phyloP scores from a whole-genome alignment of 176 grass and related monocot genomes.

The Aegilops tauschii region DNA sequence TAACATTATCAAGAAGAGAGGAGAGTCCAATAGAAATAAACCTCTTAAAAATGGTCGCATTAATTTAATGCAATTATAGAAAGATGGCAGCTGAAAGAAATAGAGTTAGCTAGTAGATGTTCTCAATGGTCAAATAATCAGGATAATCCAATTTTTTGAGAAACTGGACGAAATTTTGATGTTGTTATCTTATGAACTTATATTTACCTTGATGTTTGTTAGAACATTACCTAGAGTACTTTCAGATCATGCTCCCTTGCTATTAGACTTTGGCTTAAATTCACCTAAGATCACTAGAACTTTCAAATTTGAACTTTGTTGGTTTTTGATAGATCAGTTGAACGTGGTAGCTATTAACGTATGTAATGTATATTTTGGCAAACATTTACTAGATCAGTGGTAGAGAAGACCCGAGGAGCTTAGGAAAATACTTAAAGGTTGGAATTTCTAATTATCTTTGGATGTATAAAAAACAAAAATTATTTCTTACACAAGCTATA shows the following conservation, averaged over 20 bases:
- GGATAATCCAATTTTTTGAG: neutral
- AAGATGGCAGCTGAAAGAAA: neutral
- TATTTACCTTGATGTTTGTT: neutral
- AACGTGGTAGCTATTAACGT: neutral
- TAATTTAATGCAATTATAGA: neutral
- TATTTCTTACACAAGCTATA: neutral
- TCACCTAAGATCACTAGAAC: neutral
- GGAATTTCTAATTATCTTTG: neutral
- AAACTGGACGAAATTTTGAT: too few species aligned
- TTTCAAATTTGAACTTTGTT: neutral
- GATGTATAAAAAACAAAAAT: neutral
- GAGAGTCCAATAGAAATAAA: neutral
- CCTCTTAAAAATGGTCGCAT: neutral
- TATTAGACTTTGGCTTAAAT: neutral
- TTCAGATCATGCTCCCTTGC: neutral
- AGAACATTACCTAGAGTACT: neutral
- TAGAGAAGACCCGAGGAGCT: neutral
- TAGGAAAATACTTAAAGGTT: neutral
- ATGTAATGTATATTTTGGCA: neutral
- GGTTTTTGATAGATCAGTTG: neutral
- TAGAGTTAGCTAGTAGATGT: neutral
- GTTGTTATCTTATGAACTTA: neutral
- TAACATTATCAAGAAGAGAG: neutral
- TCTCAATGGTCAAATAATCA: neutral
- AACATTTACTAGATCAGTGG: neutral